phyloP scores from a whole-genome alignment of 2,329 filamentous ascomycete species.

The Cercospora sp. region DNA sequence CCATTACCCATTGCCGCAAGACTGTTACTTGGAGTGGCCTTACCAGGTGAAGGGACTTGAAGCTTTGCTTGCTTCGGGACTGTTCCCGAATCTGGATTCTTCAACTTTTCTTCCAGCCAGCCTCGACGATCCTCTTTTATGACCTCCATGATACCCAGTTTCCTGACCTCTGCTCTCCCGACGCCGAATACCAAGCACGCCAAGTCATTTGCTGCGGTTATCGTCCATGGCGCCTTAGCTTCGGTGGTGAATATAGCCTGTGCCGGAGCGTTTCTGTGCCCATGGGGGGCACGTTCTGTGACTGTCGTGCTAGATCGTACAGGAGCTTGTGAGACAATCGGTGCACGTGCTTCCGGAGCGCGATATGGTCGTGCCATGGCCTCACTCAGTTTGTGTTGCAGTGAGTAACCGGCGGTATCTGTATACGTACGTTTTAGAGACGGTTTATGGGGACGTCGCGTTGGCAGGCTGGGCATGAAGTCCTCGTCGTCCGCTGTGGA shows the following conservation, averaged over 20 bases:
- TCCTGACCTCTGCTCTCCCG: constrained; percentile 90
- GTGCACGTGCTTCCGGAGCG: constrained; percentile 53
- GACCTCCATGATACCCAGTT: constrained; percentile 91
- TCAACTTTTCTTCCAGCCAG: constrained; percentile 86
- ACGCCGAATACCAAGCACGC: constrained; percentile 99
- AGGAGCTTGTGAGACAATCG: constrained; percentile 37
- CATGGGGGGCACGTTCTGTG: constrained; percentile 60
- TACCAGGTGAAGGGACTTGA: constrained; percentile 35
- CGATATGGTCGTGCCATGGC: constrained; percentile 80
- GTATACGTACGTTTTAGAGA: constrained; percentile 81
- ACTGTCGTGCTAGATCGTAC: constrained; percentile 37
- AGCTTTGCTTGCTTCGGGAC: constrained; percentile 26
- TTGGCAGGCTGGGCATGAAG: constrained; percentile 42
- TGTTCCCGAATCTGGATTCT: constrained; percentile 56
- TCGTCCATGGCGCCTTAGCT: constrained; percentile 86
- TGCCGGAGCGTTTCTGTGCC: constrained; percentile 86
- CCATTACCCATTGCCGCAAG: constrained; percentile 70
- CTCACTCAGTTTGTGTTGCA: constrained; percentile 83
- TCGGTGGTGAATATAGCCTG: constrained; percentile 99
- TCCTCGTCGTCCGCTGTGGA: constrained; percentile 24
- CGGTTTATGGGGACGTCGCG: constrained; percentile 40
- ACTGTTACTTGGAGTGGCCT: constrained; percentile 41
- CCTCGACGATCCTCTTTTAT: constrained; percentile 84
- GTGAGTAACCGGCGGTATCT: constrained; percentile 70
- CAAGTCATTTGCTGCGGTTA: constrained; percentile 91